Conservation (phyloP, 768 basidiomycete species). For the Podaxis sp. region DNA sequence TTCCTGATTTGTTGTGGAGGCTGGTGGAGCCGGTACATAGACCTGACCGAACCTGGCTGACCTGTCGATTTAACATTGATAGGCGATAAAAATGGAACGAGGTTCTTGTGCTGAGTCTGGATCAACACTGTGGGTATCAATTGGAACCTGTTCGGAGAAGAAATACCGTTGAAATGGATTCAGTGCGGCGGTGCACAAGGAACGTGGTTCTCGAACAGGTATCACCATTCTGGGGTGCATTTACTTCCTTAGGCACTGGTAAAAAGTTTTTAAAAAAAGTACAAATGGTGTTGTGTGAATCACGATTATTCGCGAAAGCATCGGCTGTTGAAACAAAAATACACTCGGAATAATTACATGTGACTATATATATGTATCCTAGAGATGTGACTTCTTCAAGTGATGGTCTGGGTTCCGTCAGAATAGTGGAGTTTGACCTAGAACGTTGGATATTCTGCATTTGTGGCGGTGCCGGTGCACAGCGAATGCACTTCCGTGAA, state of each 20-base stretch:
- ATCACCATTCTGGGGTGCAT: conserved; percentile 1
- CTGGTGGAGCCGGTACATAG: not conserved
- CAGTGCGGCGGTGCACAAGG: not conserved
- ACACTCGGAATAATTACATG: not conserved
- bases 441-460: not conserved
- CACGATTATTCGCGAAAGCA: not conserved
- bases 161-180: not conserved
- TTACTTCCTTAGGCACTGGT: not conserved
- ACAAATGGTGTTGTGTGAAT: not conserved
- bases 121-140: not conserved
- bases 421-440: not conserved
- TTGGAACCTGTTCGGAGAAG: not conserved
- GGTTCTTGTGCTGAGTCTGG: not conserved
- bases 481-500: not conserved
- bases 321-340: not conserved
- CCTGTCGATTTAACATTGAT: not conserved
- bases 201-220: not conserved
- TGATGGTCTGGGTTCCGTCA: not conserved
- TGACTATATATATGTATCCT: no score
- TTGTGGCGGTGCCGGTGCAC: not conserved
- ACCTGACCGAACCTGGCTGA: not conserved
- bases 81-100: conserved; percentile 5
- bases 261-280: not conserved
- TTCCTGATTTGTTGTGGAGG: not conserved
- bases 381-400: no score